Evolutionary conservation across 1,284 basidiomycete genomes (phyloP).

Genomic region (Fomitopsis pinicola): DNA sequence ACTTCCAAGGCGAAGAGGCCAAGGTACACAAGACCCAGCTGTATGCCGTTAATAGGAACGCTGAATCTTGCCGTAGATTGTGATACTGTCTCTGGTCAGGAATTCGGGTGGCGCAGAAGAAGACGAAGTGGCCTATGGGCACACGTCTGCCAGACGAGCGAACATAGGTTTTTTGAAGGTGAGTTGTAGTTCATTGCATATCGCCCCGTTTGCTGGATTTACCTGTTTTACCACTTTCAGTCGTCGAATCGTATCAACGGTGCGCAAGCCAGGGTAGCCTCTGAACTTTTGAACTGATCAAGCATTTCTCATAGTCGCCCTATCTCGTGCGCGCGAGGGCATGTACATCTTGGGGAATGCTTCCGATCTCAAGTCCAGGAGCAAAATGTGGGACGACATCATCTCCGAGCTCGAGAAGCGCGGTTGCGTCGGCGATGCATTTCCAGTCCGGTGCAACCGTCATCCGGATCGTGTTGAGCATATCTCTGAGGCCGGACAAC

Average conservation of each 20-base stretch:
- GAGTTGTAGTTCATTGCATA: slow-evolving; percentile 1
- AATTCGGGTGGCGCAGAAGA: slow-evolving; percentile 47
- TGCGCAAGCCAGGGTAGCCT: neutral
- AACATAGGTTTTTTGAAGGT: slow-evolving; percentile 74
- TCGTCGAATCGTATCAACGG: slow-evolving; percentile 57
- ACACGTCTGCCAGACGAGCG: slow-evolving; percentile 32
- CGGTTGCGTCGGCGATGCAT: slow-evolving; percentile 43
- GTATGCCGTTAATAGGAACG: neutral
- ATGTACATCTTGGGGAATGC: slow-evolving; percentile 72
- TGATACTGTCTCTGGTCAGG: slow-evolving; percentile 69
- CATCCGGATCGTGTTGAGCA: slow-evolving; percentile 43
- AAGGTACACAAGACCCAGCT: slow-evolving; percentile 20
- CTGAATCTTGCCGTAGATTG: slow-evolving; percentile 33
- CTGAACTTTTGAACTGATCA: neutral
- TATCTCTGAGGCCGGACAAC: slow-evolving; percentile 48
- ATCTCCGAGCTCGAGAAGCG: slow-evolving; percentile 48
- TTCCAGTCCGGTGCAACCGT: slow-evolving; percentile 56
- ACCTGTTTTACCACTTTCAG: slow-evolving; percentile 23
- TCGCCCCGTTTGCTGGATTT: neutral
- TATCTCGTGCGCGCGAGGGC: slow-evolving; percentile 72
- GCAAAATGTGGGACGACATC: slow-evolving; percentile 58
- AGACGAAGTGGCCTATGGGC: slow-evolving; percentile 15
- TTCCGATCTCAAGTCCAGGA: slow-evolving; percentile 35
- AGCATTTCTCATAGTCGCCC: slow-evolving; percentile 41
- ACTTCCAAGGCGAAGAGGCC: slow-evolving; percentile 72